phyloP scores from a whole-genome alignment of 306 rosid species.

The Ormosia emarginata region DNA sequence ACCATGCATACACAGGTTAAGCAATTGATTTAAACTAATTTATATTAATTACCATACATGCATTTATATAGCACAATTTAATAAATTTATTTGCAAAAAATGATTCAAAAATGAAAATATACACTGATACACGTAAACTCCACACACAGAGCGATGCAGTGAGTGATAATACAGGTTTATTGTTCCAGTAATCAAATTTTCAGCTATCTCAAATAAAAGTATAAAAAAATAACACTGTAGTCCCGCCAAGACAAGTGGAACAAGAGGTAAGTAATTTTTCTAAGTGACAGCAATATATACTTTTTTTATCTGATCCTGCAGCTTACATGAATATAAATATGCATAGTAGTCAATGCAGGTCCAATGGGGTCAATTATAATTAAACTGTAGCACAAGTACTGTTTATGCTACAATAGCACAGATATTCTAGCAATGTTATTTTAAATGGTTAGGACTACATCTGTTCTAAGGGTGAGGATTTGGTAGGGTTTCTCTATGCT shows the following conservation, averaged over 20 bases:
- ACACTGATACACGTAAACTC: background rate
- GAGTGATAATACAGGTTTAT: background rate
- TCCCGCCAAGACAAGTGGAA: background rate
- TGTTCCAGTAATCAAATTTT: background rate
- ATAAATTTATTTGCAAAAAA: background rate
- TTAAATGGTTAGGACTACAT: background rate
- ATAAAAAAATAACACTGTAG: background rate
- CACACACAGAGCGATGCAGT: background rate
- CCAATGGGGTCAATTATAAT: no score
- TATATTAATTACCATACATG: background rate
- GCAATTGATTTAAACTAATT: background rate
- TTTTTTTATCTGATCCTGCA: background rate
- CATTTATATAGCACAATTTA: background rate
- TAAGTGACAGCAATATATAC: background rate
- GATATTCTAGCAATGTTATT: background rate
- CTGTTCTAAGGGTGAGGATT: background rate
- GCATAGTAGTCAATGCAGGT: background rate
- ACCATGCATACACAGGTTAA: background rate
- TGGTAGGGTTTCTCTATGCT: background rate
- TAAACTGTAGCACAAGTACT: background rate
- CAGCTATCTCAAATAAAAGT: background rate
- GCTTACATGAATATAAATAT: background rate
- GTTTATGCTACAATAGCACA: background rate
- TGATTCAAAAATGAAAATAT: no score
- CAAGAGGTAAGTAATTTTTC: background rate